Evolutionary conservation across 1,284 basidiomycete species (phyloP).

Genomic region (Omphalotus olearius): DNA sequence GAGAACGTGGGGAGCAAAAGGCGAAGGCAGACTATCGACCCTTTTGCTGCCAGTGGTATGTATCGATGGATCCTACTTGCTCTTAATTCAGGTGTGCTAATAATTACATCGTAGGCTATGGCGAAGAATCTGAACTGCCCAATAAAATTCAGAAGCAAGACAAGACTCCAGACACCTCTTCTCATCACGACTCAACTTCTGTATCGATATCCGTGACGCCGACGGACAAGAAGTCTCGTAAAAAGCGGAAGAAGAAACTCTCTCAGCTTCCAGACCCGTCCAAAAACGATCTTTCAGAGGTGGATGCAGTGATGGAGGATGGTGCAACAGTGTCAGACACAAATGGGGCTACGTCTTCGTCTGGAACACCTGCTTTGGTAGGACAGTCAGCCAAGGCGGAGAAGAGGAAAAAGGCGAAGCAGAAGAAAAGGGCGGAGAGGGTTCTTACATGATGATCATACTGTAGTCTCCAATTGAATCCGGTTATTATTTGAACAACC

Average conservation of each 20-base stretch:
- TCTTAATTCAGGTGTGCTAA: not conserved
- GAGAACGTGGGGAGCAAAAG: slow-evolving; percentile 34
- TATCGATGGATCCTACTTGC: not conserved
- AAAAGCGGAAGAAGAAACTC: slow-evolving; percentile 19
- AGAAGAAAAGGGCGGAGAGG: slow-evolving; percentile 9
- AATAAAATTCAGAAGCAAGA: slow-evolving; percentile 4
- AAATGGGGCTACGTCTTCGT: too few species aligned
- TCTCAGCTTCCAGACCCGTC: too few species aligned
- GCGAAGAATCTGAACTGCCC: slow-evolving; percentile 1
- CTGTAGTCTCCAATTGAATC: too few species aligned
- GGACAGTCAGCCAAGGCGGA: slow-evolving; percentile 14
- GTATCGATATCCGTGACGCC: not conserved
- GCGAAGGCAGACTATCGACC: slow-evolving; percentile 51
- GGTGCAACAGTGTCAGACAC: too few species aligned
- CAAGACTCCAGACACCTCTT: not conserved
- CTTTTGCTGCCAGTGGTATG: slow-evolving; percentile 53
- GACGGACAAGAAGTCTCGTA: slow-evolving; percentile 19
- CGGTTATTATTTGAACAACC: too few species aligned
- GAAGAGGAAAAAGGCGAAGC: slow-evolving; percentile 22
- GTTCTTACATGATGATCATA: too few species aligned
- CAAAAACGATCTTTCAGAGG: too few species aligned
- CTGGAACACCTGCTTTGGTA: not conserved
- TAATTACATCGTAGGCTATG: slow-evolving; percentile 1
- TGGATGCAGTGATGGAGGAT: not conserved
- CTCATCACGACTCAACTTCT: slow-evolving; percentile 8